Evolutionary conservation across 2,329 filamentous ascomycete genomes (phyloP).

Genomic region (Eutypa lata): DNA sequence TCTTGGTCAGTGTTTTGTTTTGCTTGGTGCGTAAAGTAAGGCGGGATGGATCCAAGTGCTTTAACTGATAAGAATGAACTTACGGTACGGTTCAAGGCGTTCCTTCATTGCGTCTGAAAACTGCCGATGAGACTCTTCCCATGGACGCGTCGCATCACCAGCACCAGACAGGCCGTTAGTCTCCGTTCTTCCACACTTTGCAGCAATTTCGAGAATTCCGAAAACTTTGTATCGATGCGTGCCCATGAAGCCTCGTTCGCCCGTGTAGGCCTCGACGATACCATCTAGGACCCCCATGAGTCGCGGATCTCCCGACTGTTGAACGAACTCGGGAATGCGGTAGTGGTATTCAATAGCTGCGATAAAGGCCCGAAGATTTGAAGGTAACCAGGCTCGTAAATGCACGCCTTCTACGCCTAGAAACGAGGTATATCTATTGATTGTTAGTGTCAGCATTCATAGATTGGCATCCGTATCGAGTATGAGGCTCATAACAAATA

Average conservation of each 20-base stretch:
- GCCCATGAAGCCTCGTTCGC: constrained; percentile 55
- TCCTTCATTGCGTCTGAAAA: constrained; percentile 55
- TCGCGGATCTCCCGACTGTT: constrained; percentile 45
- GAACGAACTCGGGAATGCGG: constrained; percentile 50
- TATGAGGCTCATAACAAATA: no score
- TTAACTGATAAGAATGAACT: no score
- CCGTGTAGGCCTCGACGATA: constrained; percentile 53
- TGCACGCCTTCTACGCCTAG: constrained; percentile 51
- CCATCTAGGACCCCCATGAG: constrained; percentile 52
- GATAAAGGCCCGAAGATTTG: constrained; percentile 53
- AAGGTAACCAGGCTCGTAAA: constrained; percentile 50
- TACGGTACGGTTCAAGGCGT: constrained; percentile 45
- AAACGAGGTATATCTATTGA: constrained; percentile 41
- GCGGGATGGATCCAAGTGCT: no score
- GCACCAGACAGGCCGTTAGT: constrained; percentile 50
- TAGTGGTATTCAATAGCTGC: constrained; percentile 54
- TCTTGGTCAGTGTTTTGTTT: no score
- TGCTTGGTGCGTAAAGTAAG: no score
- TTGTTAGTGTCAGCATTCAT: constrained; percentile 5
- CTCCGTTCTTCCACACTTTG: constrained; percentile 50
- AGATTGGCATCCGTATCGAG: no score
- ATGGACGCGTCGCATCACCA: constrained; percentile 39
- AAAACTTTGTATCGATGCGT: constrained; percentile 56
- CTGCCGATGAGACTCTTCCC: constrained; percentile 48
- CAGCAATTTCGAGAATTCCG: constrained; percentile 51